A percentile compares a stretch with the other conserved stretches of the same genome.
Conservation (phyloP, 73 alveolate species). For the Paramecium bursaria region DNA sequence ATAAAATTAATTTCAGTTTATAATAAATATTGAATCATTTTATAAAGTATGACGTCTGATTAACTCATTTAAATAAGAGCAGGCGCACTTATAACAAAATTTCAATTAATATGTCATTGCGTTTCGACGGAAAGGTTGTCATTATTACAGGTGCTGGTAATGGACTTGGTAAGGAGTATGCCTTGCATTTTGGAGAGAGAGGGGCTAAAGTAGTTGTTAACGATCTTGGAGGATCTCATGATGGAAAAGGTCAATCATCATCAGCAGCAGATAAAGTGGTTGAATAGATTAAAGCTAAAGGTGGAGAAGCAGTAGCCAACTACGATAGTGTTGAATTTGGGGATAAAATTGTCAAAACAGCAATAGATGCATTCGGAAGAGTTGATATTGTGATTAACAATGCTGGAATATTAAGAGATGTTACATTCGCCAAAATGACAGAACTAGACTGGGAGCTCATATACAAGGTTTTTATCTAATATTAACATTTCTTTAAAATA, state of each 20-base stretch:
- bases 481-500: conserved; percentile 58
- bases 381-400: conserved; percentile 93
- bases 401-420: conserved; percentile 98
- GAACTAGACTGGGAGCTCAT: conserved; percentile 92
- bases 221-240: conserved; percentile 85
- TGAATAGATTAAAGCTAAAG: conserved; percentile 88
- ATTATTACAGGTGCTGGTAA: conserved; percentile 90
- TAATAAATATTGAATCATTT: no score
- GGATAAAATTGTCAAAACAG: conserved; percentile 94
- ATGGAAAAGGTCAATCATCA: conserved; percentile 81
- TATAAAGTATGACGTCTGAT: no score
- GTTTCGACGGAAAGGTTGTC: conserved; percentile 82
- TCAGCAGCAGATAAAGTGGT: conserved; percentile 88
- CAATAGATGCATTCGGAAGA: conserved; percentile 90
- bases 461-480: conserved; percentile 71
- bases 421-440: conserved; percentile 88
- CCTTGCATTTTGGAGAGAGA: conserved; percentile 82
- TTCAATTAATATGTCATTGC: no score
- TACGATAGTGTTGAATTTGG: conserved; percentile 96
- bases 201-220: conserved; percentile 95
- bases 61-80: no score
- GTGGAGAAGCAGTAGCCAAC: conserved; percentile 94
- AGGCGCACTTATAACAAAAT: no score
- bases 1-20: no score
- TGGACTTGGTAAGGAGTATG: conserved; percentile 86